Base-by-base conservation (phyloP, 1,284 basidiomycete genomes). In the Cutaneotrichosporon cutaneum region DNA sequence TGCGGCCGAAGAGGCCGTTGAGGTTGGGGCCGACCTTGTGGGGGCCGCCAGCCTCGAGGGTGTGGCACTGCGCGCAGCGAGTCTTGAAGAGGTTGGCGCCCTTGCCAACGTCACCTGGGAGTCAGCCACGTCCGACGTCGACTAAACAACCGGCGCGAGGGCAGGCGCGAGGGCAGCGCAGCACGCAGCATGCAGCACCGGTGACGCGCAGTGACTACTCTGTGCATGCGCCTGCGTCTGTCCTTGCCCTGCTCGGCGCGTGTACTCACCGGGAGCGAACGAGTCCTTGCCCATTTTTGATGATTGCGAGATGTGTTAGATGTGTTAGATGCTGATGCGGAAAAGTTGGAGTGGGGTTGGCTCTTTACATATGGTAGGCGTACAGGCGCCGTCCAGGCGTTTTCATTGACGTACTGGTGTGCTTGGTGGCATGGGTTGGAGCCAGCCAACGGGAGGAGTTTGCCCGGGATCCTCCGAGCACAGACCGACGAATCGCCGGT, bases 51-150 rank as follows among this genome's bases (percentile, higher is more conserved):
- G 85, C 83, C 70, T 84, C 91, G 72, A 91, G 81, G 70, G 93
- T 98, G 82, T 99, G 95, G 84, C 95, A 99, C 81, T 97, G 94
- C 63, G 92, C 92, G 78, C 95, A 99, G 69, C 94, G 92, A 71
- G 92, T 95, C 86, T 80, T 64, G 54, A 58, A 60, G 77, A 94
- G 88, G 80, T 84, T 82, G 77, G 93, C 93, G 82, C 93, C 93
- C 85, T 94, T 95, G 66, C 72, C 72, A 74, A 87, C 81, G 83
- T 95, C 91, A 86, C 94, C 93, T 93, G 61, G 24, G 51, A 6
- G 64, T 62, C 54, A 56, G 64, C 36, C 27, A n/a, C n/a, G n/a
- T n/a, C n/a, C n/a, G n/a, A n/a, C n/a, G n/a, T n/a, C n/a, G n/a
- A n/a, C n/a, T n/a, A n/a, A n/a, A n/a, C n/a, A n/a, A n/a, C n/a